These are phyloP conservation scores for Tulasnella sp. DNA, from an alignment of 768 basidiomycete genomes.

Conservation along the genomic window DNA sequence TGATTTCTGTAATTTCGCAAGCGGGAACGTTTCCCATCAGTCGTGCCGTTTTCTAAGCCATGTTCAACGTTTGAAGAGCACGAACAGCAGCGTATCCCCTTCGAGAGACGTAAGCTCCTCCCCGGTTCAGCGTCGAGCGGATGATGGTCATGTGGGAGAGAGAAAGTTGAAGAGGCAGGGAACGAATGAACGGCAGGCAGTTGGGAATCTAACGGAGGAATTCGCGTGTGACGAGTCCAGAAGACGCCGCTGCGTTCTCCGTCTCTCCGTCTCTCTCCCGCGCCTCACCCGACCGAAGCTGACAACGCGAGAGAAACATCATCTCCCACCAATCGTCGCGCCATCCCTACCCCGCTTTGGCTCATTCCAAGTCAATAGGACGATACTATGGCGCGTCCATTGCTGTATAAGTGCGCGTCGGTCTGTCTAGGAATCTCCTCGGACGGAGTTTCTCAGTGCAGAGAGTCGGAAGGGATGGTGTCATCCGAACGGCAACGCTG, in stretches of 20 bases:
- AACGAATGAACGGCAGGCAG: background rate
- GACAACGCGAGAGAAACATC: background rate
- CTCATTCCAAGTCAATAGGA: background rate
- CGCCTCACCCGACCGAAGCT: background rate
- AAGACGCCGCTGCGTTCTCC: background rate
- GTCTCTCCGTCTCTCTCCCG: background rate
- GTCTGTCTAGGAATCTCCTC: too few relatives aligned
- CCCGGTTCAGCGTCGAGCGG: background rate
- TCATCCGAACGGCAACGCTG: background rate
- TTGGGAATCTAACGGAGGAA: background rate
- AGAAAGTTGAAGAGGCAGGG: background rate
- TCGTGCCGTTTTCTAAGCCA: background rate
- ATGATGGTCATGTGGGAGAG: background rate
- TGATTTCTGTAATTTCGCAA: conserved; percentile 33
- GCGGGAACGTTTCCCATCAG: background rate
- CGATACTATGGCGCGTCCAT: background rate
- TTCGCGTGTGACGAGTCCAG: background rate
- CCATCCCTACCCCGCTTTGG: background rate
- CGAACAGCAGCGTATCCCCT: conserved; percentile 8
- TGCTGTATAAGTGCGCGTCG: too few relatives aligned
- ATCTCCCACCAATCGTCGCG: background rate
- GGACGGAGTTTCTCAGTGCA: too few relatives aligned
- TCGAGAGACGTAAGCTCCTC: background rate
- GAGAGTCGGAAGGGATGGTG: background rate
- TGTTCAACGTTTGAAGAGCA: background rate